Conservation (phyloP, 352 stramenopile species). For the Globisporangium camurandrum region DNA sequence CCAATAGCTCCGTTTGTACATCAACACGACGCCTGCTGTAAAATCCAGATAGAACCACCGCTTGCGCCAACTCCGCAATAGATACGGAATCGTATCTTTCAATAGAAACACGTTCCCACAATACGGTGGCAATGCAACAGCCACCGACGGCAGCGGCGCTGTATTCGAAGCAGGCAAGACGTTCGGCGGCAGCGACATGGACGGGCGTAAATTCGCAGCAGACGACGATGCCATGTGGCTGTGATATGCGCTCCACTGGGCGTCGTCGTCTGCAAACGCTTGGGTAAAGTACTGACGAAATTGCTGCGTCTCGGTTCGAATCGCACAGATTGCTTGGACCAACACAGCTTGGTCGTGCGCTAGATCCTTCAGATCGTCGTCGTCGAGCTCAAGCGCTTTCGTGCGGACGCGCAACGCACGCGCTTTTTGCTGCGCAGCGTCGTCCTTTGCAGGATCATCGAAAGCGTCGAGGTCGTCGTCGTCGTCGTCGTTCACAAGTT, state of each 20-base stretch:
- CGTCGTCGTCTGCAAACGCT: slow-evolving; percentile 44
- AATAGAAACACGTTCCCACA: slow-evolving; percentile 70
- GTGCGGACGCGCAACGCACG: slow-evolving; percentile 40
- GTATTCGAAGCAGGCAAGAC: too few relatives aligned
- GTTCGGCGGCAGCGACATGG: slow-evolving; percentile 17
- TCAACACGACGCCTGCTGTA: slow-evolving; percentile 51
- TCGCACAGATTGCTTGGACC: slow-evolving; percentile 46
- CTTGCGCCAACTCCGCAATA: slow-evolving; percentile 76
- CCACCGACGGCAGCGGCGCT: slow-evolving; percentile 9
- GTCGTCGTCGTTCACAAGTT: slow-evolving; percentile 55
- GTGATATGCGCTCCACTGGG: slow-evolving; percentile 14
- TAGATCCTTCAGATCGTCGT: slow-evolving; percentile 57
- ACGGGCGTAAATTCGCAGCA: slow-evolving; percentile 10
- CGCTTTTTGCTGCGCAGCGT: slow-evolving; percentile 39
- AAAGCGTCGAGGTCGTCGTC: slow-evolving; percentile 47
- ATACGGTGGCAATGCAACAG: slow-evolving; percentile 56
- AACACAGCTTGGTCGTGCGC: slow-evolving; percentile 41
- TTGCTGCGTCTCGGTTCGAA: slow-evolving; percentile 52
- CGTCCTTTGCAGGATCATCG: background rate
- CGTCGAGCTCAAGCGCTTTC: slow-evolving; percentile 51
- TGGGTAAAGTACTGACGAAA: slow-evolving; percentile 52
- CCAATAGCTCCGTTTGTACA: slow-evolving; percentile 86
- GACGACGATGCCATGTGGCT: slow-evolving; percentile 17
- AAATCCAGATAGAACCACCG: slow-evolving; percentile 82
- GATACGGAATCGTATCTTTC: slow-evolving; percentile 66